Conservation (phyloP, 176 grass and related monocot species). For the Juncus effusus region DNA sequence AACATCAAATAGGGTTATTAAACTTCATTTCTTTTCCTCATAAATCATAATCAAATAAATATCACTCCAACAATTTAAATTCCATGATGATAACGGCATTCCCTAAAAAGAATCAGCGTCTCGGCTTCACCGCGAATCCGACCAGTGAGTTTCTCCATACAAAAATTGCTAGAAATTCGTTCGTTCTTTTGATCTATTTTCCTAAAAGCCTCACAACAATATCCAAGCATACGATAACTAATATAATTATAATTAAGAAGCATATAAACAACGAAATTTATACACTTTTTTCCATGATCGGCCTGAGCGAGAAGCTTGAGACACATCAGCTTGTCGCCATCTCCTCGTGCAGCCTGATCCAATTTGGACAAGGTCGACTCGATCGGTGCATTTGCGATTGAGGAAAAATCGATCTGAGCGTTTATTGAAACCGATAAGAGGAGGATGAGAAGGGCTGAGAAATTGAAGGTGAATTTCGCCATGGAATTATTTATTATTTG, state of each 20-base stretch:
- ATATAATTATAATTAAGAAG: neutral
- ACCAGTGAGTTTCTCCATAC: neutral
- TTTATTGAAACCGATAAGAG: neutral
- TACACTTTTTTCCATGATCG: neutral
- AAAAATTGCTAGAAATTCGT: neutral
- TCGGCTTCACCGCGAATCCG: neutral
- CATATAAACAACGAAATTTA: neutral
- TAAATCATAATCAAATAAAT: neutral
- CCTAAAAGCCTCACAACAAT: conserved; percentile 5
- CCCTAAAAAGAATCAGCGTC: neutral
- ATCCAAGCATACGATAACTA: neutral
- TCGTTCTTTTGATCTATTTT: neutral
- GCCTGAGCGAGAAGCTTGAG: neutral
- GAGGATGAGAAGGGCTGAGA: neutral
- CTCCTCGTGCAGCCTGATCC: neutral
- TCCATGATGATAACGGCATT: neutral
- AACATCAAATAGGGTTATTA: neutral
- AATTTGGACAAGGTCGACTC: neutral
- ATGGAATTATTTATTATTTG: neutral
- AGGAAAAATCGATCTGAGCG: neutral
- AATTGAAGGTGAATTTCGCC: neutral
- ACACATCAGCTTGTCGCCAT: neutral
- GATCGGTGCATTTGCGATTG: neutral
- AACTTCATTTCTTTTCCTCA: neutral
- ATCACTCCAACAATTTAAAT: neutral